Conservation (phyloP, 2,329 filamentous ascomycete genomes). For the Hypoxylon rubiginosum region DNA sequence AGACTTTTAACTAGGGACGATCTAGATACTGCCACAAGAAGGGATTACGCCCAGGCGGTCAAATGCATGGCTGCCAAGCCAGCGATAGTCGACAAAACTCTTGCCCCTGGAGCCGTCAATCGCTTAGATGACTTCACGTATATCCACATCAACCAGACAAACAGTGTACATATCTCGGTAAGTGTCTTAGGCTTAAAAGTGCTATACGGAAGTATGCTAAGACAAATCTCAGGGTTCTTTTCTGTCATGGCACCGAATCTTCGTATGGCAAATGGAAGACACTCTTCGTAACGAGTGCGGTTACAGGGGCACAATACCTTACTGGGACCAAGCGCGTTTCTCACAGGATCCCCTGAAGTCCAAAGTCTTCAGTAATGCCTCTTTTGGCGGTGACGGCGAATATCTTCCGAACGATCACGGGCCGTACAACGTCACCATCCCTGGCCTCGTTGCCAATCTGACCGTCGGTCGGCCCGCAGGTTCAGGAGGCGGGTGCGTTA, state of each 20-base stretch:
- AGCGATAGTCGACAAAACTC: constrained; percentile 23
- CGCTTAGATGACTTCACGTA: constrained; percentile 40
- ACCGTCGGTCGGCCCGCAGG: constrained; percentile 28
- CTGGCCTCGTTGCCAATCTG: constrained; percentile 33
- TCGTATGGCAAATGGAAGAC: constrained; percentile 38
- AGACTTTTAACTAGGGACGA: constrained; percentile 28
- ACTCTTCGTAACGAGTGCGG: constrained; percentile 40
- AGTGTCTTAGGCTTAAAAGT: background rate
- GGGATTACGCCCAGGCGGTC: constrained; percentile 37
- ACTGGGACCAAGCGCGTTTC: constrained; percentile 40
- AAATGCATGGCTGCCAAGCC: constrained; percentile 38
- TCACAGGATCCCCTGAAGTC: constrained; percentile 33
- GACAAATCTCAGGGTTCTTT: constrained; percentile 28
- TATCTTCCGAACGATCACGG: constrained; percentile 22
- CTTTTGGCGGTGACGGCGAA: constrained; percentile 38
- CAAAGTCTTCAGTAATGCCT: constrained; percentile 33
- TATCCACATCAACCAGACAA: constrained; percentile 41
- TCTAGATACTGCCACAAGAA: constrained; percentile 15
- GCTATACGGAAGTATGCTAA: background rate
- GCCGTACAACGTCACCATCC: constrained; percentile 26
- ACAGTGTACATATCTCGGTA: constrained; percentile 35
- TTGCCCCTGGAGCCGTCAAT: constrained; percentile 35
- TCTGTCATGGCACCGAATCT: constrained; percentile 39
- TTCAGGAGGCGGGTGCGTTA: constrained; percentile 41
- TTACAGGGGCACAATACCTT: constrained; percentile 35